Evolutionary conservation across 1,284 basidiomycete species (phyloP).

Genomic region (Malassezia dermatis): DNA sequence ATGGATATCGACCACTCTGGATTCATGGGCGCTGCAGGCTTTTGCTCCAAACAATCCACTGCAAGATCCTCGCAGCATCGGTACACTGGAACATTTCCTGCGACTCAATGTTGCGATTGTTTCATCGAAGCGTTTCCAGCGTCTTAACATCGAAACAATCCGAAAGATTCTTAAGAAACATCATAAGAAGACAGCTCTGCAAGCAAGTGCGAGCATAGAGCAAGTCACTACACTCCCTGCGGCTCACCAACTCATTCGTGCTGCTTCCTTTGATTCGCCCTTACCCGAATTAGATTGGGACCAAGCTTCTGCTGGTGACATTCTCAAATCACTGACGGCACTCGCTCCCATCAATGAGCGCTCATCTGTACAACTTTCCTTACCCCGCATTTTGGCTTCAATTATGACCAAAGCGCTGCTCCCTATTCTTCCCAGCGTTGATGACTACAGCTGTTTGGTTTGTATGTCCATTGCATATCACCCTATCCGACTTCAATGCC

Average conservation of each 20-base stretch:
- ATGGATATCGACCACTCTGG: slow-evolving; percentile 11
- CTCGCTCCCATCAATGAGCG: neutral
- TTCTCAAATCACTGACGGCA: slow-evolving; percentile 1
- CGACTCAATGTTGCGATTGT: slow-evolving; percentile 70
- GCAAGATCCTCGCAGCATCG: slow-evolving; percentile 24
- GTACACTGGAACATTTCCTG: slow-evolving; percentile 62
- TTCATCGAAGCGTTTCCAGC: slow-evolving; percentile 69
- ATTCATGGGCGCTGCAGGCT: slow-evolving; percentile 28
- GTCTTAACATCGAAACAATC: slow-evolving; percentile 72
- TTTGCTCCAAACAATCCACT: slow-evolving; percentile 24
- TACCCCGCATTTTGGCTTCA: slow-evolving; percentile 71
- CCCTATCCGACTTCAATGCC: slow-evolving; percentile 64
- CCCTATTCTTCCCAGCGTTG: slow-evolving; percentile 70
- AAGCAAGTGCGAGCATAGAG: neutral
- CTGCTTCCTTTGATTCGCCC: slow-evolving; percentile 5
- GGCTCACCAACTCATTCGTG: slow-evolving; percentile 2
- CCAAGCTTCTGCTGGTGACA: neutral
- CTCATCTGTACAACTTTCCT: slow-evolving; percentile 30
- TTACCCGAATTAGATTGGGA: slow-evolving; percentile 7
- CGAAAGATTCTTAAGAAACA: slow-evolving; percentile 74
- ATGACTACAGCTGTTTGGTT: slow-evolving; percentile 56
- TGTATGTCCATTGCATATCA: slow-evolving; percentile 50
- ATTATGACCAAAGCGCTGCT: slow-evolving; percentile 73
- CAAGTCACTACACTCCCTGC: neutral
- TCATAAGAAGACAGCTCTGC: slow-evolving; percentile 63